phyloP scores from a whole-genome alignment of 306 rosid species.

The Prunus mira region DNA sequence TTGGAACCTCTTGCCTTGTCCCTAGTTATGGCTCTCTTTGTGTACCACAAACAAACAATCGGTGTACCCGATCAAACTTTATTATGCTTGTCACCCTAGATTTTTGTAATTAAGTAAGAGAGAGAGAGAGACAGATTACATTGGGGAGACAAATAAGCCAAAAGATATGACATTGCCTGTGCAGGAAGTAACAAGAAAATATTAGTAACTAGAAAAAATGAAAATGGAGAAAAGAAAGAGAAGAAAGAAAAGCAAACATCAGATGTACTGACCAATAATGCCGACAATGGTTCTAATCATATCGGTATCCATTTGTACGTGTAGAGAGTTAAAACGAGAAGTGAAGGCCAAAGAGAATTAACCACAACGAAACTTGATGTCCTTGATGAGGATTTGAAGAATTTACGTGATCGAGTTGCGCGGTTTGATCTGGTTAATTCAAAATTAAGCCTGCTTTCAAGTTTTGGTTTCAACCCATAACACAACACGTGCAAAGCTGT shows the following conservation, averaged over 20 bases:
- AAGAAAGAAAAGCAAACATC: neutral
- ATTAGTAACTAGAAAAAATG: neutral
- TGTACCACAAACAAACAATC: conserved; percentile 6
- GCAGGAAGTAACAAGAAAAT: neutral
- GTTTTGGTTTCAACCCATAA: no score
- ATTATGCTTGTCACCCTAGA: neutral
- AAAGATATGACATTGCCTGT: conserved; percentile 77
- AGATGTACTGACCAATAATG: conserved; percentile 41
- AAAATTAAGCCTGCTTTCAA: no score
- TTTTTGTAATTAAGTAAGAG: neutral
- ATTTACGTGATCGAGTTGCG: neutral
- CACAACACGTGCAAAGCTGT: no score
- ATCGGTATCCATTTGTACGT: conserved; percentile 9
- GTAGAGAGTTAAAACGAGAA: neutral
- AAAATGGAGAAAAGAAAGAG: neutral
- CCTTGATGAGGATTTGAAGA: neutral
- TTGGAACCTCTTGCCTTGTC: conserved; percentile 5
- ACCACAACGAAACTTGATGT: neutral
- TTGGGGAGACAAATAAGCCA: conserved; percentile 38
- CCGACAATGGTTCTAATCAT: conserved; percentile 38
- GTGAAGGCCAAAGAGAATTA: neutral
- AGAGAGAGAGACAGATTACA: neutral
- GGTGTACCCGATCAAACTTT: conserved; percentile 1
- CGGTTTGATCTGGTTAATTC: no score
- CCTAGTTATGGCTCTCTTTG: neutral